Conservation (phyloP, 805 yeast species). For the Yarrowia phangngaensis region DNA sequence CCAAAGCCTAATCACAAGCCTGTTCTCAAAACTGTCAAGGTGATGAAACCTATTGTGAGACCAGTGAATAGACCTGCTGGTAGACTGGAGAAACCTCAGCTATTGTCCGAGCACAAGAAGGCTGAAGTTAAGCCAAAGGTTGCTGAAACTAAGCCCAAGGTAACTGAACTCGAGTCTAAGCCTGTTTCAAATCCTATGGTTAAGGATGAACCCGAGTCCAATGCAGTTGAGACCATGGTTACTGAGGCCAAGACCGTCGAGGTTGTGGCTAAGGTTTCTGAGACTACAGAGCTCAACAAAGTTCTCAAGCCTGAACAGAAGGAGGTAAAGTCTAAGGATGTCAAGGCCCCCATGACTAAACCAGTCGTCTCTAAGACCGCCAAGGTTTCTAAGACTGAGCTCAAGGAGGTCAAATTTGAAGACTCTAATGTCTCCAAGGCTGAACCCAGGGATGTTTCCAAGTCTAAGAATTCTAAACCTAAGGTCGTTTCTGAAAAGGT, state of each 20-base stretch:
- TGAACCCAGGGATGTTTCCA: background rate
- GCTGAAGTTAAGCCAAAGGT: background rate
- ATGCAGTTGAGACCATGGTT: no score
- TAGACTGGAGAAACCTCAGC: slow-evolving; percentile 6
- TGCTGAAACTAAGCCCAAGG: no score
- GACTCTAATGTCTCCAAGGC: background rate
- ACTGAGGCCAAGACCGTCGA: no score
- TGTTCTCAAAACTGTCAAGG: slow-evolving; percentile 20
- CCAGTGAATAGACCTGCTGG: slow-evolving; percentile 12
- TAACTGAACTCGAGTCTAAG: no score
- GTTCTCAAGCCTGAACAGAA: no score
- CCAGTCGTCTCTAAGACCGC: no score
- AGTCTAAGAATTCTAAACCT: background rate
- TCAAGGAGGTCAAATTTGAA: background rate
- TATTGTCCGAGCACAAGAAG: background rate
- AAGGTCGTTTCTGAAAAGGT: background rate
- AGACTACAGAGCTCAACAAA: no score
- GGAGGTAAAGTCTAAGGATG: background rate
- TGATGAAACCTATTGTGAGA: slow-evolving; percentile 15
- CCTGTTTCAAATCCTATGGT: no score
- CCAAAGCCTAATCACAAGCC: no score
- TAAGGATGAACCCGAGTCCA: no score
- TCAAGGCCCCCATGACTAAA: no score
- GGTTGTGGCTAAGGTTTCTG: no score
- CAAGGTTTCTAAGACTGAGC: background rate